Evolutionary conservation across 306 rosid species (phyloP), one percentile per base, ranked within the genome.

Genomic region (Glycine latifolia): DNA sequence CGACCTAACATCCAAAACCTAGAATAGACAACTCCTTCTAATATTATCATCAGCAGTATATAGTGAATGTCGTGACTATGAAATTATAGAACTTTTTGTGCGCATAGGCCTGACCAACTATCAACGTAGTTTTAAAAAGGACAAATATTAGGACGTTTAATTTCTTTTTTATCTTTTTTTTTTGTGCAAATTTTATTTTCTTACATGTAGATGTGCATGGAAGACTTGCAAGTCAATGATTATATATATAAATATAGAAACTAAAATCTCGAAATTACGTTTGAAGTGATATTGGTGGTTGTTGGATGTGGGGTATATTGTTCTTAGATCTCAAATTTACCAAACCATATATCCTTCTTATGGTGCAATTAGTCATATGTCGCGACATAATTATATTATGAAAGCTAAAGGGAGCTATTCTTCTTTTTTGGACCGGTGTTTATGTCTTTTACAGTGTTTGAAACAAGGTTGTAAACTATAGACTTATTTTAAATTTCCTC

Each of bases 281-380:
- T 66, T 70, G 11, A 79, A 69, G 43, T 79, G 53, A 59, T 41
- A 67, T 67, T 46, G 70, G 44, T 15, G 61, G 78, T 80, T 50
- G 87, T 71, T 86, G 83, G 80, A 56, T 39, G 89, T 86, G 82
- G 87, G 84, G 87, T 76, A 79, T 82, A 54, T 63, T 77, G 11
- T 41, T 63, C 55, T 48, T 10, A 7, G 47, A 55, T 47, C 47
- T 49, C n/a, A 58, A 62, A 13, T 71, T 39, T 13, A 58, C 12
- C 9, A 31, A 73, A 56, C 12, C 60, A 35, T 8, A 20, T 47
- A 33, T 79, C 13, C 12, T 33, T 71, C 41, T 47, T 72, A 65
- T 26, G 43, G 5, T 37, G 76, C 73, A 73, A 17, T 43, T 53
- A 76, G 59, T 55, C 76, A 53, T 39, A 14, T 20, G 17, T 20